phyloP scores from a whole-genome alignment of 1,284 basidiomycete genomes.

The Wallemia hederae region DNA sequence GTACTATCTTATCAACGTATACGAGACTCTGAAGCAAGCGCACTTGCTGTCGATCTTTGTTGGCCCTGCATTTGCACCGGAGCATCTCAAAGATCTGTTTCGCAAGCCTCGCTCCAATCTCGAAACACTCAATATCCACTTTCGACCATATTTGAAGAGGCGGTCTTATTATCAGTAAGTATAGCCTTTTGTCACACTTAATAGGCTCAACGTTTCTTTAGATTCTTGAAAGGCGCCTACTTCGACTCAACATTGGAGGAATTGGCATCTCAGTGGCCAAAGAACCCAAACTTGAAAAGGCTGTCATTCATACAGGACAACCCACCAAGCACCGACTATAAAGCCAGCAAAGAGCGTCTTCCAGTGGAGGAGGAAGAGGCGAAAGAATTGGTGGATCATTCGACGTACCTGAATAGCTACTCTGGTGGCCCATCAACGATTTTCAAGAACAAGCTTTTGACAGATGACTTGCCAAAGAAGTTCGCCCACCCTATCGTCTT shows the following conservation, averaged over 20 bases:
- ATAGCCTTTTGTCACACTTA: background rate
- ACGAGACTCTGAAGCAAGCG: conserved; percentile 8
- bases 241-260: conserved; percentile 18
- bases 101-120: conserved; percentile 11
- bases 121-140: conserved; percentile 15
- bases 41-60: conserved; percentile 15
- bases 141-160: conserved; percentile 18
- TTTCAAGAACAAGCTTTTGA: conserved; percentile 9
- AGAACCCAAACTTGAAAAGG: conserved; percentile 9
- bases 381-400: background rate
- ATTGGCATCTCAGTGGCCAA: conserved; percentile 14
- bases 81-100: conserved; percentile 18
- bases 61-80: conserved; percentile 18
- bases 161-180: conserved; percentile 18
- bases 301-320: background rate
- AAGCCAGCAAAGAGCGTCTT: background rate
- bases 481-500: conserved; percentile 19
- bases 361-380: background rate
- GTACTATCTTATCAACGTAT: background rate
- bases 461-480: conserved; percentile 13
- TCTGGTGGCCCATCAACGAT: background rate
- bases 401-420: background rate
- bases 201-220: background rate
- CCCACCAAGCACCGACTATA: background rate
- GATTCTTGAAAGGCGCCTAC: conserved; percentile 12